Conservation (phyloP, 345 rosid species). For the Salix caprea region DNA sequence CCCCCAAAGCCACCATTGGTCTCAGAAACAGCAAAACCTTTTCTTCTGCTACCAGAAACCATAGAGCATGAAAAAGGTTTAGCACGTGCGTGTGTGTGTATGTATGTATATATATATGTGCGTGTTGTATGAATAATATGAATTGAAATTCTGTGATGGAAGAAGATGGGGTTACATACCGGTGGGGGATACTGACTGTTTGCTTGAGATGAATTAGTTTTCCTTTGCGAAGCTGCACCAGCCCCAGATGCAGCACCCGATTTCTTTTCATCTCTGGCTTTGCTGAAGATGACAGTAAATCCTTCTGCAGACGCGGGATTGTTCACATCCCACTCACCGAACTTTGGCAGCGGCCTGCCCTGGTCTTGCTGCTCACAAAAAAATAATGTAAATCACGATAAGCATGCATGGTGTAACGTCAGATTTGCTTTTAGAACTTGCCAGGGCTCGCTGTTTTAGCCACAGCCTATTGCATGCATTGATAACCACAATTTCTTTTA, state of each 20-base stretch:
- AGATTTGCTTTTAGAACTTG: too few species aligned
- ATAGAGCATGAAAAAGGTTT: not conserved
- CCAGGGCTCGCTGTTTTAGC: too few species aligned
- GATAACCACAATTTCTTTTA: too few species aligned
- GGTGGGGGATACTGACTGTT: constrained; percentile 8
- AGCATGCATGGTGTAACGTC: too few species aligned
- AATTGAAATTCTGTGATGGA: too few species aligned
- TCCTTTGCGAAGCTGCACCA: constrained; percentile 15
- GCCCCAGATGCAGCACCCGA: constrained; percentile 29
- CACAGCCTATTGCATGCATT: too few species aligned
- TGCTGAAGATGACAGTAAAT: constrained; percentile 61
- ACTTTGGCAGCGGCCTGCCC: constrained; percentile 62
- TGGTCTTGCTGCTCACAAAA: constrained; percentile 34
- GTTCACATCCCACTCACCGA: constrained; percentile 76
- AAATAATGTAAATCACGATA: too few species aligned
- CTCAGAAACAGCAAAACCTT: constrained; percentile 69
- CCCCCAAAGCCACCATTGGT: not conserved
- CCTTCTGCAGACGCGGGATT: constrained; percentile 77
- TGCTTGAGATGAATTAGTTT: constrained; percentile 2
- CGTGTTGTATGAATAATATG: too few species aligned
- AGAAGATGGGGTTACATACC: not conserved
- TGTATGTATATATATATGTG: too few species aligned
- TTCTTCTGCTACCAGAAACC: constrained; percentile 49
- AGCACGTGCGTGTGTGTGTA: not conserved
- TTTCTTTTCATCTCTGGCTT: constrained; percentile 66